Evolutionary conservation across 1,284 basidiomycete species (phyloP).

Genomic region (Apiotrichum siamense): DNA sequence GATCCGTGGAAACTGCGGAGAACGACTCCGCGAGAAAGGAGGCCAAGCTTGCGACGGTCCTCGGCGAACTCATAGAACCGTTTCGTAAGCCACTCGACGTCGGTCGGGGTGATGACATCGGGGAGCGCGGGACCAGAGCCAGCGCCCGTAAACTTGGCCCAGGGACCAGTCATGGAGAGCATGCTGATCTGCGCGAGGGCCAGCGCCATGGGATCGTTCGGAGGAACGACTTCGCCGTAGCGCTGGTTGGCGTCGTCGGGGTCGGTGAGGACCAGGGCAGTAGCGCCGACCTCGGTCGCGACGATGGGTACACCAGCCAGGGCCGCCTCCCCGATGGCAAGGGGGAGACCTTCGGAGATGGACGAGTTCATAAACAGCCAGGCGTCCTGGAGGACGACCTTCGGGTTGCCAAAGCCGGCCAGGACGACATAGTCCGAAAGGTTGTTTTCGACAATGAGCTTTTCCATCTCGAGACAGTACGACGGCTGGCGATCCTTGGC

Average conservation of each 20-base stretch:
- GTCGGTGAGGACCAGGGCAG: constrained; percentile 12
- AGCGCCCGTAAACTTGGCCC: constrained; percentile 10
- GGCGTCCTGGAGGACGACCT: constrained; percentile 13
- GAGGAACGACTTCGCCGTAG: constrained; percentile 11
- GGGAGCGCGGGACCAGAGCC: not conserved
- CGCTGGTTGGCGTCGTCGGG: constrained; percentile 4
- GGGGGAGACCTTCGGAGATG: constrained; percentile 12
- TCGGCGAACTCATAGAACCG: constrained; percentile 10
- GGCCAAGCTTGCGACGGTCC: constrained; percentile 11
- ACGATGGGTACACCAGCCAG: constrained; percentile 14
- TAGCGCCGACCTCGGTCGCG: constrained; percentile 15
- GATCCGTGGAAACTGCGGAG: constrained; percentile 9
- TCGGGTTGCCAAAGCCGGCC: constrained; percentile 12
- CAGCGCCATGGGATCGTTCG: constrained; percentile 8
- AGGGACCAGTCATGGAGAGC: constrained; percentile 8
- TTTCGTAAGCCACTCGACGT: constrained; percentile 10
- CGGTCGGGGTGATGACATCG: constrained; percentile 7
- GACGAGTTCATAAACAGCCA: constrained; percentile 16
- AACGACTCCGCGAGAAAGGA: constrained; percentile 9
- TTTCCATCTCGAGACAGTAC: constrained; percentile 14
- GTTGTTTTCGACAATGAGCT: constrained; percentile 11
- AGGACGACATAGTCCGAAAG: constrained; percentile 8
- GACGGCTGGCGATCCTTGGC: constrained; percentile 14
- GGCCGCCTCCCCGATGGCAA: constrained; percentile 12
- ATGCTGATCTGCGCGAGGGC: constrained; percentile 13